Evolutionary conservation across 169 alveolate species (phyloP), one percentile per base, ranked within the genome.

Genomic region (Pseudocohnilembus persalinus): DNA sequence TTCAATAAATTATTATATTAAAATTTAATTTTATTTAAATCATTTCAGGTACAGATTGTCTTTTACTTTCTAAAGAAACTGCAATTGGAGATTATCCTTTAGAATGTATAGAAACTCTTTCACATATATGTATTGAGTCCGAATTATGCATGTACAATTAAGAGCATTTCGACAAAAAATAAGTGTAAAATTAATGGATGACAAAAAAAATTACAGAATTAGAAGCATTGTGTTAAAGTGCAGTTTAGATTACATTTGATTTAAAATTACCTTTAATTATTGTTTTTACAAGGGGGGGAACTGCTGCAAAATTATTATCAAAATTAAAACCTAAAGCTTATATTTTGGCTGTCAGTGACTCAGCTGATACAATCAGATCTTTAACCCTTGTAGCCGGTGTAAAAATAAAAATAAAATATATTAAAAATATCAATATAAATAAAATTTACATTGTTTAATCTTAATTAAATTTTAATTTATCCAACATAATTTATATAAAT

Each of bases 271-370:
- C 94, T 32, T 88, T 98, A 35, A 98, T 99, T 82, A 91, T 99
- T 72, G 98, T 99, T 15, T 94, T 98, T 84, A 98, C 99, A 25
- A 99, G 97, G 82, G 97, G 99, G 0, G 99, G 99, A 30, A 95
- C 91, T 76, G 97, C 99, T 27, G 99, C 99, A 6, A 96, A 99
- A 76, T 87, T 94, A 77, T 94, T 99, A 72, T 97, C 99, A 74
- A 98, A 98, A 93, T 99, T 98, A 93, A 95, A 99, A 76, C 99
- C 99, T 30, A 86, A 85, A 86, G 95, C 93, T 74, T 95, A 98
- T 27, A 97, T 99, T 77, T 87, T 98, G 64, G 99, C 99, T 49
- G 93, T 96, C 73, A 95, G 98, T 81, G 91, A 92, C 74, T 96
- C 96, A 83, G 98, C 97, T 33, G 97, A 94, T 83, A 86, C 89